Evolutionary conservation across 129 eudicot genomes (phyloP).

Genomic region (Flaveria linearis): DNA sequence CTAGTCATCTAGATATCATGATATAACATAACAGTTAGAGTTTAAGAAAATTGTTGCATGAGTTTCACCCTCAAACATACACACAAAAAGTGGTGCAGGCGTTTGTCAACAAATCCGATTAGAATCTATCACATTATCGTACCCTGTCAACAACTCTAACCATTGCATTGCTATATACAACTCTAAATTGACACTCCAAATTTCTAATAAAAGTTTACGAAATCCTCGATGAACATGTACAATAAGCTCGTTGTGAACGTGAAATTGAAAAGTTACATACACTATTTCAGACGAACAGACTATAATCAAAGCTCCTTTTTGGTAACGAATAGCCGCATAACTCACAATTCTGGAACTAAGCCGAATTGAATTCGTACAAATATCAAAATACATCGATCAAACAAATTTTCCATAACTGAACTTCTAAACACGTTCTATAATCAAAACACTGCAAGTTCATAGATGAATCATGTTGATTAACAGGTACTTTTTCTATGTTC

Average conservation of each 20-base stretch:
- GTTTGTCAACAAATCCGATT: background rate
- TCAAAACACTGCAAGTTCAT: constrained; percentile 10
- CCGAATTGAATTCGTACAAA: background rate
- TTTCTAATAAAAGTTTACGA: background rate
- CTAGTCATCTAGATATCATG: too few species aligned
- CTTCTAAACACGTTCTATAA: background rate
- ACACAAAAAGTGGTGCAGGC: constrained; percentile 13
- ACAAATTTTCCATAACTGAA: background rate
- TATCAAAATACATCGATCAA: background rate
- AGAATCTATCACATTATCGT: constrained; percentile 4
- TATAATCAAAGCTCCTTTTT: background rate
- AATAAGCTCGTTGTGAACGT: background rate
- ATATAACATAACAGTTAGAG: too few species aligned
- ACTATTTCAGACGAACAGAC: background rate
- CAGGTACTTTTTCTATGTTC: background rate
- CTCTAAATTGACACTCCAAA: background rate
- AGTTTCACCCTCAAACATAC: constrained; percentile 4
- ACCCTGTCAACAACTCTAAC: constrained; percentile 6
- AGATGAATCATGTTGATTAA: background rate
- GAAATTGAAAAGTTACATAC: background rate
- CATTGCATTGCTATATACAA: background rate
- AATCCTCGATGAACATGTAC: background rate
- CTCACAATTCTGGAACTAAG: background rate
- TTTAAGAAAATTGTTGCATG: background rate
- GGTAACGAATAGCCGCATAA: background rate